Base-by-base conservation (phyloP, 768 basidiomycete species). In the Lactifluus subvellereus region DNA sequence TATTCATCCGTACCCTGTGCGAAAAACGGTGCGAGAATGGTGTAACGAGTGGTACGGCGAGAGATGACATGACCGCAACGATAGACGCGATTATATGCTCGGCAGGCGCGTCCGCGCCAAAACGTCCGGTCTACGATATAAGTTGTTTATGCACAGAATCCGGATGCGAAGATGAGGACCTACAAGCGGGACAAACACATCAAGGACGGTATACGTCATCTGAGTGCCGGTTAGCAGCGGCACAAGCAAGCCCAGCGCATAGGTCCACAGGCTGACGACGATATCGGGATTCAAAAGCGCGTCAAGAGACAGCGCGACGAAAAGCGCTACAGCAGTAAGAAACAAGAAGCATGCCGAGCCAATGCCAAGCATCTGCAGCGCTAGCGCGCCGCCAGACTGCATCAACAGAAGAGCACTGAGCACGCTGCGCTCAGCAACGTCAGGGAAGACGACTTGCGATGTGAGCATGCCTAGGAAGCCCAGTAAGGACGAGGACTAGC, bases 171-270 rank as follows among this genome's bases (percentile, higher is more conserved):
- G 22, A 20, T 2, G 8, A 16, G 22, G 14, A 74, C 82, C 56
- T 65, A 89, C 89, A 69, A 97, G 74, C 7, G 96, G 96, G 0
- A 96, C 91, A 69, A 98, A 97, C 22, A 98, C 88, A 50, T 95
- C 90, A 48, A 91, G 68, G 3, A 88, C 83, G 6, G 84, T 79
- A 47, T 81, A 72, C 43, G 84, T 70, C 38, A 90, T 70, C 67
- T 89, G 78, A 0, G 80, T 74, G 22, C 88, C 86, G 0, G 81
- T 77, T 10, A 84, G 70, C 30, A 90, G 71, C 8, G 84, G 85
- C 48, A 82, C 70, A 11, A 76, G 61, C 74, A 83, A 81, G 0
- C 80, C 89, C 22, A 91, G 52, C 0, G 79, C 82, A 69, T 94
- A 94, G 2, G 82, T 81, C 75, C 77, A 76, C 47, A 89, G 72